Evolutionary conservation across 257 asterid genomes (phyloP), one percentile per base, ranked within the genome.

Genomic region (Jacaranda mimosifolia): DNA sequence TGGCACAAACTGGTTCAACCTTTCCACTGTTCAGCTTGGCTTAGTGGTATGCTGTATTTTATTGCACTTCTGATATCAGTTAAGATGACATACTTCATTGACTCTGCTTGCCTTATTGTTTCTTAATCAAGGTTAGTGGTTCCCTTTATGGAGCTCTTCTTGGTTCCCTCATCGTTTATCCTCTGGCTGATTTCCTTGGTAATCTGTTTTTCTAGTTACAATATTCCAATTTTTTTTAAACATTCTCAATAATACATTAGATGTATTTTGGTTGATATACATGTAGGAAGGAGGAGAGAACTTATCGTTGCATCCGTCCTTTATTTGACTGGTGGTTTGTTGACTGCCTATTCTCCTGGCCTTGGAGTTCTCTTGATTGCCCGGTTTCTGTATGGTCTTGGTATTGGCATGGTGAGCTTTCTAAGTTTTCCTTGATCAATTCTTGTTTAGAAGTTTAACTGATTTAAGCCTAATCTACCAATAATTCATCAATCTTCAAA

Each of bases 131-230:
- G 99, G 99, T 95, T 68, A 95, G 99, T 32, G 98, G 99, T 45
- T 95, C 99, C 80, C 99, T 95, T 40, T 95, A 95, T 85, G 99
- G 99, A 86, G 99, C 99, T 83, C 97, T 95, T 84, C 79, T 90
- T 68, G 98, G 98, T 76, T 95, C 98, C 71, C 83, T 91, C 80
- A 84, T 88, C 73, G 97, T 87, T 52, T 95, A 84, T 80, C 94
- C 98, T 39, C 19, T 95, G 45, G 87, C 99, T 63, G 99, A 95
- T 91, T 93, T 91, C 88, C 94, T 95, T 11, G 99, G 99, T 95
- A 91, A 42, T 80, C 53, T 36, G 71, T 82, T 63, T 45, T 48
- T 74, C 49, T 49, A 36, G 51, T 63, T 78, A 46, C 59, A 21
- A 49, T 55, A 73, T 70, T 67, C 69, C 18, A 4, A n/a, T 55